Evolutionary conservation across 2,329 filamentous ascomycete species (phyloP).

Genomic region (Geoglossum cookeanum): DNA sequence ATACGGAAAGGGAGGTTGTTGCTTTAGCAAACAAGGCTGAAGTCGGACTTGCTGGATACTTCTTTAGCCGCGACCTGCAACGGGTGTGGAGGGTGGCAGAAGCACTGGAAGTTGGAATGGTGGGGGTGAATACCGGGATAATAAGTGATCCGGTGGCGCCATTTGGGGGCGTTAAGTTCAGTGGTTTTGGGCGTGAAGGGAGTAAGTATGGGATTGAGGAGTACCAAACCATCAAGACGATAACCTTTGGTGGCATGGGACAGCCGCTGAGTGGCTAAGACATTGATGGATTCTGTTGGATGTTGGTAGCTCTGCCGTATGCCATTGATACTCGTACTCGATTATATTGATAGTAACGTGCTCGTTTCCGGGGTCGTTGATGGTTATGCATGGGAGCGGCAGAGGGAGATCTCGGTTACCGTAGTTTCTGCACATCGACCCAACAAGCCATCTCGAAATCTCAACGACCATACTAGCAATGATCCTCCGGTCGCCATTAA

Average conservation of each 20-base stretch:
- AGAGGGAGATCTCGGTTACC: neutral
- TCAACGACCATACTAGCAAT: neutral
- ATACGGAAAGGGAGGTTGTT: constrained; percentile 76
- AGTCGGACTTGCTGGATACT: constrained; percentile 85
- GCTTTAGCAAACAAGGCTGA: constrained; percentile 61
- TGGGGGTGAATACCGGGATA: constrained; percentile 61
- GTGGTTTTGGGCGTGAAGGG: constrained; percentile 63
- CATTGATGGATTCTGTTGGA: neutral
- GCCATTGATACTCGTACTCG: neutral
- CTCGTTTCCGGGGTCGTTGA: neutral
- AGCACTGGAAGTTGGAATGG: constrained; percentile 67
- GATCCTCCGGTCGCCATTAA: neutral
- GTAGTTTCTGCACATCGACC: neutral
- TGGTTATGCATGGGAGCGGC: neutral
- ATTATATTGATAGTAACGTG: neutral
- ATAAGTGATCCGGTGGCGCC: constrained; percentile 34
- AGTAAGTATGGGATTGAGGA: constrained; percentile 60
- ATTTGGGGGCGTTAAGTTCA: constrained; percentile 74
- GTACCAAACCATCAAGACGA: constrained; percentile 55
- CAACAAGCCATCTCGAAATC: neutral
- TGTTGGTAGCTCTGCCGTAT: neutral
- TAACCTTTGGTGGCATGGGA: constrained; percentile 44
- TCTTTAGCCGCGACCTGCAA: constrained; percentile 51
- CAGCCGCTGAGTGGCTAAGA: constrained; percentile 29
- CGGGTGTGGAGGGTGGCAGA: constrained; percentile 43